Base-by-base conservation (phyloP, 2,329 filamentous ascomycete genomes). In the Diaporthe sp. region DNA sequence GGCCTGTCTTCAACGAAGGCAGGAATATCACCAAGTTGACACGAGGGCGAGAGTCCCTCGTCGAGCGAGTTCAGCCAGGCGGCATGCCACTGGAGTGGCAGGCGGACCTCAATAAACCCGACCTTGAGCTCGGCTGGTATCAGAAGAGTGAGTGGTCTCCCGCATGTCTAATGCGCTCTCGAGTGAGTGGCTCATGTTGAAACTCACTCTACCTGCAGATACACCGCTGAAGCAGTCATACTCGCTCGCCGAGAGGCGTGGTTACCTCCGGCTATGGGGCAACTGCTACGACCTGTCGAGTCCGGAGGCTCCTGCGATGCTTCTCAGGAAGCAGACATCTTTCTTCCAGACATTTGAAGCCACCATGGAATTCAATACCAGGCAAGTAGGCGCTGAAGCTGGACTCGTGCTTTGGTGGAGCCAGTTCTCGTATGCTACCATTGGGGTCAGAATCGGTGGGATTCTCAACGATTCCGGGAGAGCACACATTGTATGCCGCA, bases 391-490 rank as follows among this genome's bases (percentile, higher is more conserved):
- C 1, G 85, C 86, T 3, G 89, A 91, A 80, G 89, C 89, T 0
- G 89, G 89, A 0, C 81, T 86, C 0, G 86, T 87, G 0, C 78
- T 90, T 0, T 91, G 87, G 85, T 89, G 88, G 87, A 89, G 86
- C 60, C 86, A 88, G 12, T 84, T 82, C 71, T 84, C 84, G 0
- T 82, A 83, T 54, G 81, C 82, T 9, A 78, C 82, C 0, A 77
- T 82, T 19, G 81, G 81, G 30, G 57, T 84, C 1, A 78, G 79
- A 3, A 71, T 80, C 1, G 72, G 77, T 6, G 78, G 79, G 57
- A 45, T 55, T 10, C 54, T 74, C 35, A 68, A 73, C 15, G 77
- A 76, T 17, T 38, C 72, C 12, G 13, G 50, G 54, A 28, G 68
- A 73, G 25, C 73, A 69, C 42, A 77, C 74, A 57, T 82, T 9